Percentiles rank a stretch among this genome's conserved stretches.
These are phyloP conservation scores for Mucor ambiguus DNA, from an alignment of 371 early-diverging fungal genomes.

Conservation along the genomic window DNA sequence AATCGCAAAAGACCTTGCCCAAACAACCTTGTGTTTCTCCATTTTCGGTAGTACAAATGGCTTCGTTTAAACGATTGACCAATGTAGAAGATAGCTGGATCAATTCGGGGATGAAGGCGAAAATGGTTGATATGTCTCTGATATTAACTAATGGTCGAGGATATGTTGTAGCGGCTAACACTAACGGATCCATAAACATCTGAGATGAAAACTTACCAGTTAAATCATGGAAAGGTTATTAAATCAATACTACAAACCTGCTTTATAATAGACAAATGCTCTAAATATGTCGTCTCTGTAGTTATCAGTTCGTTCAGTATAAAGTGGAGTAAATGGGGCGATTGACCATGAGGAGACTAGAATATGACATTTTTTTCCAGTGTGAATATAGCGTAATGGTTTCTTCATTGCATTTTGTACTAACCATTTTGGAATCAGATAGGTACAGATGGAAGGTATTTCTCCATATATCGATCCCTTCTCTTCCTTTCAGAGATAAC, in stretches of 20 bases:
- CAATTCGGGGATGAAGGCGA: constrained; percentile 47
- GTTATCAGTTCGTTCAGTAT: constrained; percentile 47
- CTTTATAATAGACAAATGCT: constrained; percentile 46
- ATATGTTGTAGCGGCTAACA: constrained; percentile 38
- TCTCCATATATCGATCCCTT: constrained; percentile 23
- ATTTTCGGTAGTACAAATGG: constrained; percentile 25
- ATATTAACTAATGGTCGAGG: constrained; percentile 40
- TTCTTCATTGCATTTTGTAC: neutral
- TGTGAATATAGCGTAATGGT: neutral
- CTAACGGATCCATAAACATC: constrained; percentile 55
- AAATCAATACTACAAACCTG: constrained; percentile 29
- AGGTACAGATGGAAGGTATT: constrained; percentile 13
- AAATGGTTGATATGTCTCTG: constrained; percentile 44
- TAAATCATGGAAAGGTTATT: neutral
- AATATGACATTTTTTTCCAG: neutral
- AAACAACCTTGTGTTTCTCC: constrained; percentile 23
- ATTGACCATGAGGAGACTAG: constrained; percentile 23
- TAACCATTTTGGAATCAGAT: constrained; percentile 19
- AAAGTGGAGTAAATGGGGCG: constrained; percentile 41
- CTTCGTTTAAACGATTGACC: constrained; percentile 31
- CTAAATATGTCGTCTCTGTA: constrained; percentile 51
- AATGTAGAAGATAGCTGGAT: constrained; percentile 41
- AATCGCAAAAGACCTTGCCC: constrained; percentile 48
- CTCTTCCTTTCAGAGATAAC: constrained; percentile 16
- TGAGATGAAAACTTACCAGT: constrained; percentile 14